Evolutionary conservation across 306 rosid genomes (phyloP).

Genomic region (Luffa acutangula): DNA sequence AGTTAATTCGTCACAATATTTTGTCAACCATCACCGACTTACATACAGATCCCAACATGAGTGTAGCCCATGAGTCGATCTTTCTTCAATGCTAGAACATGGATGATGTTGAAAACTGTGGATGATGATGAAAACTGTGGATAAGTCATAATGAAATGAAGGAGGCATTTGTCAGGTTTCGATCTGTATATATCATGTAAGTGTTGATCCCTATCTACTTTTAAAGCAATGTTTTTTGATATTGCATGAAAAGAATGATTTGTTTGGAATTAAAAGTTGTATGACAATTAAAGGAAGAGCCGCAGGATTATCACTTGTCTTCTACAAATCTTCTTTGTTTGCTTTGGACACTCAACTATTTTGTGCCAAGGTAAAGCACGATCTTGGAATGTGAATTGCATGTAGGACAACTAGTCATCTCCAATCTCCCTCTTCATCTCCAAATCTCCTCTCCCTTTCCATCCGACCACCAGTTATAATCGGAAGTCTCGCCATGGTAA

Average conservation of each 20-base stretch:
- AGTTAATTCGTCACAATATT: background rate
- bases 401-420: too few relatives aligned
- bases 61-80: background rate
- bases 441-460: too few relatives aligned
- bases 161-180: background rate
- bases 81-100: background rate
- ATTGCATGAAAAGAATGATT: background rate
- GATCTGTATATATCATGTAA: background rate
- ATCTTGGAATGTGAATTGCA: background rate
- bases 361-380: background rate
- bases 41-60: background rate
- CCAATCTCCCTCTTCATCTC: too few relatives aligned
- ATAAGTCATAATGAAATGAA: background rate
- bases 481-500: too few relatives aligned
- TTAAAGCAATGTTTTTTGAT: background rate
- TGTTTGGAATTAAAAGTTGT: background rate
- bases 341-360: background rate
- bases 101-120: background rate
- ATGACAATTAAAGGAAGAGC: background rate
- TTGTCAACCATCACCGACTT: background rate
- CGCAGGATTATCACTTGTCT: background rate
- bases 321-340: background rate
- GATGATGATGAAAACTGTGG: background rate
- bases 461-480: too few relatives aligned
- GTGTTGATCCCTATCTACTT: background rate